phyloP scores from a whole-genome alignment of 768 basidiomycete species.

The Lactifluus pinguis region DNA sequence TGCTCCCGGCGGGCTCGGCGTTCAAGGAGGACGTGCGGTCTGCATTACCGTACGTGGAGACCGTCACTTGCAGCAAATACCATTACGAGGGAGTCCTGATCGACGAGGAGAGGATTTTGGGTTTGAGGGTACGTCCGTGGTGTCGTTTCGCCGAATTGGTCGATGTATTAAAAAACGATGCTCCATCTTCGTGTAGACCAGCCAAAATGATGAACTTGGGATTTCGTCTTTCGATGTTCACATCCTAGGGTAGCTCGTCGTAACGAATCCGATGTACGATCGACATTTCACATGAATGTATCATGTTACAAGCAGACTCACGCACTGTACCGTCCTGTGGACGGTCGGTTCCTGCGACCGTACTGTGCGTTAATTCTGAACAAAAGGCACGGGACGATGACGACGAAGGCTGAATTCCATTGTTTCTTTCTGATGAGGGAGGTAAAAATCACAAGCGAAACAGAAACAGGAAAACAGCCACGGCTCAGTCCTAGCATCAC shows the following conservation, averaged over 20 bases:
- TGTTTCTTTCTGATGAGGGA: no score
- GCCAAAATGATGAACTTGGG: conserved; percentile 5
- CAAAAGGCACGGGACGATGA: no score
- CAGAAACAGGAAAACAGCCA: no score
- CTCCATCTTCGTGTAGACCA: neutral
- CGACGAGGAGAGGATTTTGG: conserved; percentile 26
- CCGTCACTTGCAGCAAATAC: conserved; percentile 11
- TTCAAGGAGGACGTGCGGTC: conserved; percentile 20
- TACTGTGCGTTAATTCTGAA: no score
- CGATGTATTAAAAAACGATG: neutral
- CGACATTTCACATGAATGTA: no score
- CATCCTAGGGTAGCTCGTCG: conserved; percentile 3
- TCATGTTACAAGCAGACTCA: neutral
- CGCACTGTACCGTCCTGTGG: neutral
- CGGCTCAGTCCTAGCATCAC: no score
- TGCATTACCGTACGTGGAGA: conserved; percentile 23
- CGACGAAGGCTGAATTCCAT: no score
- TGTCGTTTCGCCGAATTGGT: neutral
- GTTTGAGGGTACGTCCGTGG: conserved; percentile 19
- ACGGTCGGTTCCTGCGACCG: no score
- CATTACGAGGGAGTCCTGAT: conserved; percentile 23
- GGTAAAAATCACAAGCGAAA: no score
- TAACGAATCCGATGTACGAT: no score
- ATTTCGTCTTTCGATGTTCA: conserved; percentile 14
- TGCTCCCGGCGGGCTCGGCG: conserved; percentile 1